Conservation (phyloP, 345 rosid species). For the Pugionium cornutum region DNA sequence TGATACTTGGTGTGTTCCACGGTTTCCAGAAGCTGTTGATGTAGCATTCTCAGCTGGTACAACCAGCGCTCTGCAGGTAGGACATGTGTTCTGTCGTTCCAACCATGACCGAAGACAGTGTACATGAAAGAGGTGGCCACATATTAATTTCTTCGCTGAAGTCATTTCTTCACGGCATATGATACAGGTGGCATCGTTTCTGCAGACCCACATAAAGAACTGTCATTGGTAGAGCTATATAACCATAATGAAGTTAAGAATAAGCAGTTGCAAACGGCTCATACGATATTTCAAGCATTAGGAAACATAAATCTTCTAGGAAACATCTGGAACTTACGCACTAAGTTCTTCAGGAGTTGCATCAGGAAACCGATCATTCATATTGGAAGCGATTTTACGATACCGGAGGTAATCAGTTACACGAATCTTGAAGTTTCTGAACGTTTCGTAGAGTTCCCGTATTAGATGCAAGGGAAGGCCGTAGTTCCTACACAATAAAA, state of each 20-base stretch:
- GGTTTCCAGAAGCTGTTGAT: conserved; percentile 57
- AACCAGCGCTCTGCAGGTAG: conserved; percentile 95
- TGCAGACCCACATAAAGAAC: conserved; percentile 46
- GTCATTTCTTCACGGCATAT: conserved; percentile 99
- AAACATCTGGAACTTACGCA: conserved; percentile 54
- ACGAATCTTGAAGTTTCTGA: conserved; percentile 89
- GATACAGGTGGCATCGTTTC: conserved; percentile 93
- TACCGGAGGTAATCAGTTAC: conserved; percentile 91
- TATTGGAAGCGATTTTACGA: conserved; percentile 91
- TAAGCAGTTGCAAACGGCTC: conserved; percentile 1
- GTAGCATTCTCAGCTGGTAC: conserved; percentile 80
- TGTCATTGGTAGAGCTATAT: conserved; percentile 17
- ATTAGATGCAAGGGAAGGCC: conserved; percentile 97
- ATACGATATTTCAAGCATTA: not conserved
- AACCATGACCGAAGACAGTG: conserved; percentile 98
- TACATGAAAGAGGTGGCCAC: conserved; percentile 97
- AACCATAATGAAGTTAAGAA: conserved; percentile 23
- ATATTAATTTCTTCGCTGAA: conserved; percentile 80
- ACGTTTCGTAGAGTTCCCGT: conserved; percentile 95
- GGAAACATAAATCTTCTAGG: not conserved
- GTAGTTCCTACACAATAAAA: conserved; percentile 64
- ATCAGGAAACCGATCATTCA: conserved; percentile 95
- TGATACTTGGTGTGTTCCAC: conserved; percentile 53
- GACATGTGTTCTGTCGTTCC: conserved; percentile 96
- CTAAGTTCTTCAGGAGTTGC: conserved; percentile 91